These are phyloP conservation scores for Naganishia friedmannii DNA, from an alignment of 768 basidiomycete genomes.

Conservation along the genomic window DNA sequence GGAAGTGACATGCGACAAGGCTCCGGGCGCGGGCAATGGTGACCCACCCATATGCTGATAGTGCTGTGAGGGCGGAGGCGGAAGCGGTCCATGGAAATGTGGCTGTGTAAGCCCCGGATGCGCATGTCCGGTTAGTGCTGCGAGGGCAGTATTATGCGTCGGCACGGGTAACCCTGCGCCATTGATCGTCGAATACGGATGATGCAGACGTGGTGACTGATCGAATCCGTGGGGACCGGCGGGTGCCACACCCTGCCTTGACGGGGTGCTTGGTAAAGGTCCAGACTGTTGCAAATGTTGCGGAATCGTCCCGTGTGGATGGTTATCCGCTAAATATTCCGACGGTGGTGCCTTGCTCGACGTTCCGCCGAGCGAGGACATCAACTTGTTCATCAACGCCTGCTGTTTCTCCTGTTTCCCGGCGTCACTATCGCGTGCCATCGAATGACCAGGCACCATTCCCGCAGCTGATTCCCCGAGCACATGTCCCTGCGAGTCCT, in stretches of 20 bases:
- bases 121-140: not conserved
- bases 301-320: not conserved
- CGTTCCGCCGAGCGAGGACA: conserved; percentile 10
- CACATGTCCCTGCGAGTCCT: not conserved
- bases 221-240: not conserved
- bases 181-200: conserved; percentile 10
- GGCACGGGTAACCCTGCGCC: conserved; percentile 1
- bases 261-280: not conserved
- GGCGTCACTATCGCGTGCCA: not conserved
- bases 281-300: not conserved
- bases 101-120: not conserved
- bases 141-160: conserved; percentile 13
- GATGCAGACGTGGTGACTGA: not conserved
- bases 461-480: not conserved
- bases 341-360: not conserved
- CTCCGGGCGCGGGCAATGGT: not conserved
- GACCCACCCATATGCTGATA: not conserved
- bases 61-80: not conserved
- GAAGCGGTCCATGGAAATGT: conserved; percentile 4
- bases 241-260: not conserved
- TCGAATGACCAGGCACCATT: no score
- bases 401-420: conserved; percentile 10
- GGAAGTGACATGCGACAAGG: not conserved
- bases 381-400: conserved; percentile 12
- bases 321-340: not conserved